Evolutionary conservation across 2,329 filamentous ascomycete genomes (phyloP).

Genomic region (Penicillium sp.): DNA sequence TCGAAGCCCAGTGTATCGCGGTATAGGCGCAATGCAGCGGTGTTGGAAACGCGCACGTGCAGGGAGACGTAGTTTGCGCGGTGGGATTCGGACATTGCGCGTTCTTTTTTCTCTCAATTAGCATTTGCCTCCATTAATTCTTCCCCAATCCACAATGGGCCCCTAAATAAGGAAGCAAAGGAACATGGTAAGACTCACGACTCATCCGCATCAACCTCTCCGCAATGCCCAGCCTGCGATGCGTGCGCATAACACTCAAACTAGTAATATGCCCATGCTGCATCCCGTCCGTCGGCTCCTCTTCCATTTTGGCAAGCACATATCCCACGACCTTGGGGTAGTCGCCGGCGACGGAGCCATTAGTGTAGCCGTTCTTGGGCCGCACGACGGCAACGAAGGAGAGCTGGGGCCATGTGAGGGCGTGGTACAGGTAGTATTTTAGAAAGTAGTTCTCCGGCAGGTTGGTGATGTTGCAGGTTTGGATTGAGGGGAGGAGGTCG

Average conservation of each 20-base stretch:
- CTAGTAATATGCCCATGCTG: conserved; percentile 96
- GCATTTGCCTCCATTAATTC: neutral
- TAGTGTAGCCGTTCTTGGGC: conserved; percentile 70
- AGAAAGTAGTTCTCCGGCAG: conserved; percentile 99
- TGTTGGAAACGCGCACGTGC: conserved; percentile 92
- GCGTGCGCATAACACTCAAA: conserved; percentile 93
- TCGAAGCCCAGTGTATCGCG: conserved; percentile 86
- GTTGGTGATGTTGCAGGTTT: conserved; percentile 98
- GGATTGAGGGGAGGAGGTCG: conserved; percentile 79
- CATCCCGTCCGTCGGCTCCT: conserved; percentile 87
- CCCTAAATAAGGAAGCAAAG: neutral
- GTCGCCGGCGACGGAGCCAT: conserved; percentile 52
- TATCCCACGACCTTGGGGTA: conserved; percentile 98
- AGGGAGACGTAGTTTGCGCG: conserved; percentile 89
- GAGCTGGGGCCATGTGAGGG: conserved; percentile 95
- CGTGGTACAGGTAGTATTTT: conserved; percentile 99
- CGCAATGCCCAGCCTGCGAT: conserved; percentile 83
- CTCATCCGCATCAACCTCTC: conserved; percentile 98
- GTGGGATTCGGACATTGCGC: conserved; percentile 96
- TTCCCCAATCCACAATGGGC: too few relatives aligned
- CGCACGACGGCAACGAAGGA: conserved; percentile 95
- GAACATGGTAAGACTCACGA: conserved; percentile 56
- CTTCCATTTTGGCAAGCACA: conserved; percentile 99
- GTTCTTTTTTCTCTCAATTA: conserved; percentile 54
- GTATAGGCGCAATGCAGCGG: conserved; percentile 87